Evolutionary conservation across 495 filamentous ascomycete species (phyloP).

Genomic region (Usnea hakonensis): DNA sequence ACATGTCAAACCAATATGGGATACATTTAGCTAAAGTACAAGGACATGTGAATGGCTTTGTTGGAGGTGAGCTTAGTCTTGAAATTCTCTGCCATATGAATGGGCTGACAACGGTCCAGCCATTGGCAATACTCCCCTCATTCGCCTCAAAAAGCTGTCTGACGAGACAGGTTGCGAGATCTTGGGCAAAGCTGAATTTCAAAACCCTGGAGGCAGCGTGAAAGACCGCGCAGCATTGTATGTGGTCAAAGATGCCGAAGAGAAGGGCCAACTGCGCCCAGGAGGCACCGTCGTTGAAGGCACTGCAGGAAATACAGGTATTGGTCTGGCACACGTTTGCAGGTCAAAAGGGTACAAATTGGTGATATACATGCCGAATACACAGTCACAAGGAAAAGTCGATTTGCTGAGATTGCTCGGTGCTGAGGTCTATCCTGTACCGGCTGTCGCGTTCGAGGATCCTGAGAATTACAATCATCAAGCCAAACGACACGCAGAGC

Average conservation of each 20-base stretch:
- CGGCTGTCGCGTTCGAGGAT: conserved; percentile 93
- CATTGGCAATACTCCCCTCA: conserved; percentile 94
- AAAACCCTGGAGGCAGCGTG: conserved; percentile 92
- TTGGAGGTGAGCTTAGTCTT: conserved; percentile 61
- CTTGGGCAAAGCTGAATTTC: conserved; percentile 96
- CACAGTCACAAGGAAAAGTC: conserved; percentile 95
- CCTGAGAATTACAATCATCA: conserved; percentile 97
- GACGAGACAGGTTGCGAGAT: conserved; percentile 90
- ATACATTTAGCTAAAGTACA: conserved; percentile 73
- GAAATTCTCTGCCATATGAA: not conserved
- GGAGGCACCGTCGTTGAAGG: conserved; percentile 96
- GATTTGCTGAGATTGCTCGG: conserved; percentile 85
- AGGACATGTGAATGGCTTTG: conserved; percentile 71
- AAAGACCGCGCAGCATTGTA: conserved; percentile 96
- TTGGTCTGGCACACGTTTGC: conserved; percentile 95
- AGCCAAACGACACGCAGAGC: conserved; percentile 78
- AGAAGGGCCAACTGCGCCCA: conserved; percentile 67
- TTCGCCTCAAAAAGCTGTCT: conserved; percentile 80
- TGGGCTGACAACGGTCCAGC: conserved; percentile 43
- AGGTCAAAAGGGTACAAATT: conserved; percentile 86
- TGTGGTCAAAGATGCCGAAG: conserved; percentile 88
- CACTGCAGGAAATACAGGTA: conserved; percentile 95
- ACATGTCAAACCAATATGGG: conserved; percentile 51
- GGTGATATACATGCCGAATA: conserved; percentile 99
- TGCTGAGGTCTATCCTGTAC: conserved; percentile 97